These are phyloP conservation scores for Phytophthora crassamura DNA, from an alignment of 352 stramenopile genomes.

Conservation along the genomic window DNA sequence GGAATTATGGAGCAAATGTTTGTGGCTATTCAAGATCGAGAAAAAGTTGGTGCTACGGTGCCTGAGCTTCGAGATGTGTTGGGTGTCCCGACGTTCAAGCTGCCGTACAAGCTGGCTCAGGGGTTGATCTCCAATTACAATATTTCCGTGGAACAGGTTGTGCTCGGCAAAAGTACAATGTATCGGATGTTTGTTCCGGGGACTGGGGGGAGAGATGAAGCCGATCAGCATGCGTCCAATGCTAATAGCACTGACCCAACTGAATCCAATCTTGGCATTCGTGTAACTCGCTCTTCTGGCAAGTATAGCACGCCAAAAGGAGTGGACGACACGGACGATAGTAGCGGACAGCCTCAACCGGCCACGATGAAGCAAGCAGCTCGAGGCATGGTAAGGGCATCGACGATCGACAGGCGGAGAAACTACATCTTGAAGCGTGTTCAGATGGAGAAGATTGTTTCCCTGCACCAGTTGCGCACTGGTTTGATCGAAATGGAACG, in stretches of 20 bases:
- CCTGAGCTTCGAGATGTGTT: constrained; percentile 81
- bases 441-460: constrained; percentile 68
- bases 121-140: constrained; percentile 85
- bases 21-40: constrained; percentile 58
- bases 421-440: constrained; percentile 69
- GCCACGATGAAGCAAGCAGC: constrained; percentile 66
- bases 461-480: constrained; percentile 68
- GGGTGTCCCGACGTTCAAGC: constrained; percentile 83
- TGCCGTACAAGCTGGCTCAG: constrained; percentile 84
- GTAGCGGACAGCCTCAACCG: constrained; percentile 39
- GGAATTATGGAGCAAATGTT: constrained; percentile 87
- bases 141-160: constrained; percentile 77
- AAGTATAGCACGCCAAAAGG: constrained; percentile 42
- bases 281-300: constrained; percentile 32
- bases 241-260: constrained; percentile 4
- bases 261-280: constrained; percentile 23
- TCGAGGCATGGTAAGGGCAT: constrained; percentile 56
- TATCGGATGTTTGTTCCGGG: constrained; percentile 82
- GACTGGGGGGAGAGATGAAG: constrained; percentile 1
- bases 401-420: constrained; percentile 57
- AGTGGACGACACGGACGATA: constrained; percentile 15
- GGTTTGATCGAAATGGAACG: constrained; percentile 63
- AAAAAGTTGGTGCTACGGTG: constrained; percentile 66
- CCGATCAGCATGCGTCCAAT: constrained; percentile 4
- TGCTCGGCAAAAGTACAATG: constrained; percentile 82